These are phyloP conservation scores for Pseudoturritis turrita DNA, from an alignment of 345 rosid species.

Conservation along the genomic window DNA sequence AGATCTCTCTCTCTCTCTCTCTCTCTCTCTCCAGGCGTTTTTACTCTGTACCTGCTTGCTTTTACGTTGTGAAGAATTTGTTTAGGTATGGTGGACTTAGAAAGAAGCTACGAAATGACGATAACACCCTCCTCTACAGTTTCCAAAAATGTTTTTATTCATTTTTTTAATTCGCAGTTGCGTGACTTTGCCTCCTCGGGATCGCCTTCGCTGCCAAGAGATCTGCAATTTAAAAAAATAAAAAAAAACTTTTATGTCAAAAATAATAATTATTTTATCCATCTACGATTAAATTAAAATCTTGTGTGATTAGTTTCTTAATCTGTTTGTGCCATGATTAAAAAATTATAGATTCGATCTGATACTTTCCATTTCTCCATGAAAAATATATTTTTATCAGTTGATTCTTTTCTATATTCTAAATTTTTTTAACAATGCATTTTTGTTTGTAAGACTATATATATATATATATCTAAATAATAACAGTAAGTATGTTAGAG, in stretches of 20 bases:
- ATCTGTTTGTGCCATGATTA: background rate
- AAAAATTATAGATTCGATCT: constrained; percentile 8
- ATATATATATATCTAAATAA: background rate
- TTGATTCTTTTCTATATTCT: background rate
- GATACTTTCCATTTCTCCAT: constrained; percentile 5
- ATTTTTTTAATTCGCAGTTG: constrained; percentile 4
- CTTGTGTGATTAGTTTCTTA: background rate
- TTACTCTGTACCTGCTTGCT: constrained; percentile 20
- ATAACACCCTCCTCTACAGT: constrained; percentile 7
- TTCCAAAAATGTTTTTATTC: background rate
- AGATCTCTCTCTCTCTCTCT: constrained; percentile 16
- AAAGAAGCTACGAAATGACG: constrained; percentile 10
- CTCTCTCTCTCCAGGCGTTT: constrained; percentile 13
- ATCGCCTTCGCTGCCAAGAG: constrained; percentile 19
- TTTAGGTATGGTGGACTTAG: constrained; percentile 29
- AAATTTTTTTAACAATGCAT: background rate
- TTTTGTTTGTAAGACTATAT: background rate
- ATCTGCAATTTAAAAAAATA: background rate
- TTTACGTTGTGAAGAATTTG: constrained; percentile 25
- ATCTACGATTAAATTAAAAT: background rate
- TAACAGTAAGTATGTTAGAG: background rate
- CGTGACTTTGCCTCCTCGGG: constrained; percentile 32
- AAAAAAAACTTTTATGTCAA: background rate
- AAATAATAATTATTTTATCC: background rate
- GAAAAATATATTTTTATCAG: background rate